A percentile compares a stretch with the other conserved stretches of the same genome.
phyloP scores from a whole-genome alignment of 1,284 basidiomycete genomes.

The Sporisorium sorghi region DNA sequence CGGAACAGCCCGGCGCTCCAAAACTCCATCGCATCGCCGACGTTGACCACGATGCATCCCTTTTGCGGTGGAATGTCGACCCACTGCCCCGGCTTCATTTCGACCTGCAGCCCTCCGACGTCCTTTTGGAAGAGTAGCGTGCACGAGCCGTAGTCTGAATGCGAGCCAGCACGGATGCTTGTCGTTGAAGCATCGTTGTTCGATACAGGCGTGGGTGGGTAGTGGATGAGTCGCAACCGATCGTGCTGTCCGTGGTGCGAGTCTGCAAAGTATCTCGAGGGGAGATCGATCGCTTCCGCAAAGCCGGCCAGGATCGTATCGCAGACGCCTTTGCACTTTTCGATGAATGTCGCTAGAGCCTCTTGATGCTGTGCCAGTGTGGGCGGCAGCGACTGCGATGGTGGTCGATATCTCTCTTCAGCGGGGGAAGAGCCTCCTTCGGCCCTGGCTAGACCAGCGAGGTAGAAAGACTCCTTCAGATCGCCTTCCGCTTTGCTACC shows the following conservation, averaged over 20 bases:
- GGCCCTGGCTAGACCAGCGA: conserved; percentile 32
- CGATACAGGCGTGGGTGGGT: conserved; percentile 48
- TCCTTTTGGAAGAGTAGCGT: conserved; percentile 86
- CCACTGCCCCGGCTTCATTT: conserved; percentile 69
- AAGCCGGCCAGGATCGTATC: conserved; percentile 47
- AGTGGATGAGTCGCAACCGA: conserved; percentile 60
- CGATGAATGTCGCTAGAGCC: conserved; percentile 35
- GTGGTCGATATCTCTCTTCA: conserved; percentile 20
- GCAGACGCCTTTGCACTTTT: conserved; percentile 50
- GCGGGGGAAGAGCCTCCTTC: conserved; percentile 3
- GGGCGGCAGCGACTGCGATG: conserved; percentile 43
- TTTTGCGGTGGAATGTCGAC: conserved; percentile 81
- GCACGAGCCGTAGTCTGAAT: conserved; percentile 81
- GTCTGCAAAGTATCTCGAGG: conserved; percentile 28
- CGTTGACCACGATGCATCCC: conserved; percentile 84
- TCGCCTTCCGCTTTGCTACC: conserved; percentile 43
- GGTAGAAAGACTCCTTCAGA: conserved; percentile 63
- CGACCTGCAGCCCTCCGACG: conserved; percentile 84
- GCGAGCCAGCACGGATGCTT: conserved; percentile 58
- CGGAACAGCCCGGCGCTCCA: conserved; percentile 57
- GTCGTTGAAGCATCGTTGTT: not conserved
- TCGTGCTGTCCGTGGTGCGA: conserved; percentile 53
- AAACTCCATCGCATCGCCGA: conserved; percentile 78
- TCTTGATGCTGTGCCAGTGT: conserved; percentile 18
- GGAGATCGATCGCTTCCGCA: conserved; percentile 48